Evolutionary conservation across 305 asterid species (phyloP).

Genomic region (Andrographis paniculata): DNA sequence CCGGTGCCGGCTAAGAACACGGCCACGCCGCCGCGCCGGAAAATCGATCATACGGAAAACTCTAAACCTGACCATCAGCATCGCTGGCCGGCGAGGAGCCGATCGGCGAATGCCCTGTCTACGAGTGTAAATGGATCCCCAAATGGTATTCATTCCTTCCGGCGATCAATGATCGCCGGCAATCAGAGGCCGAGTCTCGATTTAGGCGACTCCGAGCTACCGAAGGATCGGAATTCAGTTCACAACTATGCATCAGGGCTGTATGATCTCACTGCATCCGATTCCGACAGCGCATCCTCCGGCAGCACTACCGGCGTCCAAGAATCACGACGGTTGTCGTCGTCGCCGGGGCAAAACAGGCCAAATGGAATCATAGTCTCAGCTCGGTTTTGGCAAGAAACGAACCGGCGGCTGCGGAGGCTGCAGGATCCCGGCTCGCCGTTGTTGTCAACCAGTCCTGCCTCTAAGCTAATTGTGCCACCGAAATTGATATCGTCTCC

Average conservation of each 20-base stretch:
- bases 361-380: slow-evolving; percentile 63
- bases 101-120: slow-evolving; percentile 42
- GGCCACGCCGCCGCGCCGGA: slow-evolving; percentile 58
- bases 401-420: slow-evolving; percentile 78
- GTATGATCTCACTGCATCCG: slow-evolving; percentile 67
- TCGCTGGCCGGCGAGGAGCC: slow-evolving; percentile 74
- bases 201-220: slow-evolving; percentile 44
- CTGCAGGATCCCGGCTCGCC: slow-evolving; percentile 90
- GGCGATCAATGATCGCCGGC: slow-evolving; percentile 66
- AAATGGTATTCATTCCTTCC: slow-evolving; percentile 49
- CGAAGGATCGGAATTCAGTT: slow-evolving; percentile 41
- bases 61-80: slow-evolving; percentile 70
- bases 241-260: slow-evolving; percentile 36
- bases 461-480: neutral
- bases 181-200: slow-evolving; percentile 63
- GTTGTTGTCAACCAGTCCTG: slow-evolving; percentile 51
- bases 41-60: slow-evolving; percentile 57
- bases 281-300: slow-evolving; percentile 91
- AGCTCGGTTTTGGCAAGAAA: slow-evolving; percentile 96
- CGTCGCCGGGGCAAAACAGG: slow-evolving; percentile 32
- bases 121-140: slow-evolving; percentile 41
- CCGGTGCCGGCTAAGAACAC: slow-evolving; percentile 49
- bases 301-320: slow-evolving; percentile 86
- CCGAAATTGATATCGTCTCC: neutral
- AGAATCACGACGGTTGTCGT: slow-evolving; percentile 33